These are phyloP conservation scores for Aurantiochytrium sp. DNA, from an alignment of 108 stramenopile species.

Conservation along the genomic window DNA sequence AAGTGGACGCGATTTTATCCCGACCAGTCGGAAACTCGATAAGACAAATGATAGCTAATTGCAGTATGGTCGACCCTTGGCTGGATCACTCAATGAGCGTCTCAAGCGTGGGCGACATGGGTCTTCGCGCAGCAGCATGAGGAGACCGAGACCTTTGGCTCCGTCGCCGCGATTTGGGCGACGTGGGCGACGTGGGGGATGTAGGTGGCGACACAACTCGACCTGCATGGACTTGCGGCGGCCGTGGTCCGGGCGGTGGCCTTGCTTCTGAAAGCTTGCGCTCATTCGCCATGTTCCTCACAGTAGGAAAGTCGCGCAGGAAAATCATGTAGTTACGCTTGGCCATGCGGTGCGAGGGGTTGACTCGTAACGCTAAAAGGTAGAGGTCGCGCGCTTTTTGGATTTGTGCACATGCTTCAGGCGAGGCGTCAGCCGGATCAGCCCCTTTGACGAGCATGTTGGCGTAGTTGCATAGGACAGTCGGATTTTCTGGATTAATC, in stretches of 20 bases:
- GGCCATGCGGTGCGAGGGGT: background rate
- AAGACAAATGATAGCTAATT: no score
- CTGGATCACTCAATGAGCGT: background rate
- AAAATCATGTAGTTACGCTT: slow-evolving; percentile 11
- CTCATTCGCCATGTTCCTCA: background rate
- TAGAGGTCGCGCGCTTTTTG: background rate
- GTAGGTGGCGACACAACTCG: background rate
- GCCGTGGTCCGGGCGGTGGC: background rate
- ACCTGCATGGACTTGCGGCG: background rate
- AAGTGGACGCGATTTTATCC: no score
- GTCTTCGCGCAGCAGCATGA: background rate
- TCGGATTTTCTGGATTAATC: background rate
- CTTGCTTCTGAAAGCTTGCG: background rate
- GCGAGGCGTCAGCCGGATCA: background rate
- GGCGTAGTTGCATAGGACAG: background rate
- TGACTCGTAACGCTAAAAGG: background rate
- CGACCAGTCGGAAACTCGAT: no score
- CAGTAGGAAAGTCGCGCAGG: background rate
- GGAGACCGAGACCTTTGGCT: background rate
- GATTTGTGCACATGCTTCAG: background rate
- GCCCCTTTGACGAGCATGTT: background rate
- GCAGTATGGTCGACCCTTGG: no score
- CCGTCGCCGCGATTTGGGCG: background rate
- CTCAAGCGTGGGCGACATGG: background rate
- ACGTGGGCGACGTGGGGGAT: background rate